These are phyloP conservation scores for Colletotrichum sp. DNA, from an alignment of 2,329 filamentous ascomycete species.

Conservation along the genomic window DNA sequence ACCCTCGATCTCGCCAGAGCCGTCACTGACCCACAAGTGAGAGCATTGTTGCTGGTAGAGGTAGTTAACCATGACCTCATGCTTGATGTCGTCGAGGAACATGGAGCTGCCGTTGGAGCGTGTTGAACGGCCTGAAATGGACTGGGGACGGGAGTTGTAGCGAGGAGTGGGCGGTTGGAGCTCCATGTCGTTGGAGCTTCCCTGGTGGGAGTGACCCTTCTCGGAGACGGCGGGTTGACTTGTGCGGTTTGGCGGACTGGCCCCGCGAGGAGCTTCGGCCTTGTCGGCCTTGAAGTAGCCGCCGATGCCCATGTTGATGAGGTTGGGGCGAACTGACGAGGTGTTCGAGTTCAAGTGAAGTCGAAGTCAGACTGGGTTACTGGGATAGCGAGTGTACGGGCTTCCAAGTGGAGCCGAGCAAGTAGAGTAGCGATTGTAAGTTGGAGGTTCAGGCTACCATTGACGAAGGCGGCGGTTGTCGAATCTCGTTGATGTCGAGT, in stretches of 20 bases:
- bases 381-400: conserved; percentile 9
- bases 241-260: conserved; percentile 23
- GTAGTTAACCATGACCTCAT: conserved; percentile 85
- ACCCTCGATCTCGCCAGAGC: conserved; percentile 72
- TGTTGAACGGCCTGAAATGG: conserved; percentile 53
- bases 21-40: conserved; percentile 75
- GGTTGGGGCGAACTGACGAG: background rate
- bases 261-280: conserved; percentile 33
- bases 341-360: background rate
- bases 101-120: conserved; percentile 55
- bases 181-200: conserved; percentile 47
- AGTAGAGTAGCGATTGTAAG: conserved; percentile 2
- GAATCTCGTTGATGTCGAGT: background rate
- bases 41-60: conserved; percentile 81
- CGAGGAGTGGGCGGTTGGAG: conserved; percentile 54
- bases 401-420: conserved; percentile 14
- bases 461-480: background rate
- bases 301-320: conserved; percentile 60
- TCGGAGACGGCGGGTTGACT: conserved; percentile 37
- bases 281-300: conserved; percentile 67
- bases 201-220: conserved; percentile 34
- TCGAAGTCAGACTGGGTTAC: background rate
- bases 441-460: conserved; percentile 7
- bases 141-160: conserved; percentile 57
- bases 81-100: conserved; percentile 75